A percentile compares a stretch with the other conserved stretches of the same genome.
phyloP scores from a whole-genome alignment of 768 basidiomycete genomes.

The Lenzites betulinus region DNA sequence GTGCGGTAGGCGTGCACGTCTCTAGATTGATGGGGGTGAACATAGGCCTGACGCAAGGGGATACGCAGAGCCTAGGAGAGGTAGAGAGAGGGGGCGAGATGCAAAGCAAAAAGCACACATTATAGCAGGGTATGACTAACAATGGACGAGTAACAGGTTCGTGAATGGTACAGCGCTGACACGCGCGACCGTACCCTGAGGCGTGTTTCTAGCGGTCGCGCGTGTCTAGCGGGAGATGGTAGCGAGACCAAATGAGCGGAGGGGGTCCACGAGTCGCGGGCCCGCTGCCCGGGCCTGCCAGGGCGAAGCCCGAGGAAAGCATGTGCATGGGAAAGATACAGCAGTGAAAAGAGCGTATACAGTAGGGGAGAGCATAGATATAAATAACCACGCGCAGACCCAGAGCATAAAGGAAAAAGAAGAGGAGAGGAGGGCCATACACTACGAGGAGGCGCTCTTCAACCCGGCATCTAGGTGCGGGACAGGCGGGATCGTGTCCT shows the following conservation, averaged over 20 bases:
- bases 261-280: no score
- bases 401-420: background rate
- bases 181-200: background rate
- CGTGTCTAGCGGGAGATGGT: background rate
- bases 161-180: background rate
- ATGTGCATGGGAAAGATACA: background rate
- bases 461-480: constrained; percentile 33
- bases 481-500: constrained; percentile 45
- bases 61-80: background rate
- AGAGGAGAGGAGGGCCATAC: no score
- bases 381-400: background rate
- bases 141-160: background rate
- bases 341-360: background rate
- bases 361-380: background rate
- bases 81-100: background rate
- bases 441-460: background rate
- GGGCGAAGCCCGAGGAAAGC: background rate
- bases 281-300: background rate
- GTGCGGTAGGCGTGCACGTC: no score
- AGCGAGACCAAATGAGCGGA: background rate
- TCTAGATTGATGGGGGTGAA: no score
- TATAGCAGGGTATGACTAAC: background rate
- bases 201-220: background rate
- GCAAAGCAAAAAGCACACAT: background rate
- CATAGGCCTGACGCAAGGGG: no score